A percentile compares a stretch with the other conserved stretches of the same genome.
Conservation (phyloP, 441 rosid species). For the Viola pubescens region DNA sequence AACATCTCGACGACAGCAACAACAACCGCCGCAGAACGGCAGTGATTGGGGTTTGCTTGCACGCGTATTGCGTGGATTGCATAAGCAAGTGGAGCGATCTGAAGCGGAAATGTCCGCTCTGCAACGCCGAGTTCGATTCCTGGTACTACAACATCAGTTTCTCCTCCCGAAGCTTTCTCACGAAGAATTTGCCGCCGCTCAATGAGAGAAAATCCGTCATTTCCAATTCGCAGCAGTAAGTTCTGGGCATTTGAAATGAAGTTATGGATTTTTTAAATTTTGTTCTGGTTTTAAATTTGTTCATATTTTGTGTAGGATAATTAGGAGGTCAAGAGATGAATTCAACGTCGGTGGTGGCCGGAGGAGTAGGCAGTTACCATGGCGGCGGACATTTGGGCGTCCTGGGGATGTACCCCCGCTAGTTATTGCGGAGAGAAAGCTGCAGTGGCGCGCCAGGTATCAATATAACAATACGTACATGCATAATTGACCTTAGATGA, state of each 20-base stretch:
- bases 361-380: constrained; percentile 41
- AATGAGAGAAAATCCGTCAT: constrained; percentile 15
- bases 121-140: constrained; percentile 49
- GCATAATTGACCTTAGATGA: neutral
- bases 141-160: constrained; percentile 39
- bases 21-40: constrained; percentile 29
- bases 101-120: constrained; percentile 65
- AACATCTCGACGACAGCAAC: constrained; percentile 16
- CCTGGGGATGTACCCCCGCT: constrained; percentile 33
- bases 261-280: neutral
- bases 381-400: constrained; percentile 50
- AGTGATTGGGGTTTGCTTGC: constrained; percentile 41
- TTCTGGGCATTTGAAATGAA: neutral
- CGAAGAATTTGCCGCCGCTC: constrained; percentile 30
- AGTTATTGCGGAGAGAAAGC: constrained; percentile 39
- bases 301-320: constrained; percentile 8
- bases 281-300: neutral
- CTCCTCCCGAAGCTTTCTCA: constrained; percentile 29
- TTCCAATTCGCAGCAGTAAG: constrained; percentile 30
- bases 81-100: constrained; percentile 54
- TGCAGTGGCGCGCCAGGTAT: constrained; percentile 64
- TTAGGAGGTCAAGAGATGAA: constrained; percentile 24
- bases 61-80: constrained; percentile 53
- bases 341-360: constrained; percentile 8
- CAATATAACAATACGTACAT: too few species aligned